These are phyloP conservation scores for Cutaneotrichosporon dermatis DNA, from an alignment of 1,284 basidiomycete genomes.

Conservation along the genomic window DNA sequence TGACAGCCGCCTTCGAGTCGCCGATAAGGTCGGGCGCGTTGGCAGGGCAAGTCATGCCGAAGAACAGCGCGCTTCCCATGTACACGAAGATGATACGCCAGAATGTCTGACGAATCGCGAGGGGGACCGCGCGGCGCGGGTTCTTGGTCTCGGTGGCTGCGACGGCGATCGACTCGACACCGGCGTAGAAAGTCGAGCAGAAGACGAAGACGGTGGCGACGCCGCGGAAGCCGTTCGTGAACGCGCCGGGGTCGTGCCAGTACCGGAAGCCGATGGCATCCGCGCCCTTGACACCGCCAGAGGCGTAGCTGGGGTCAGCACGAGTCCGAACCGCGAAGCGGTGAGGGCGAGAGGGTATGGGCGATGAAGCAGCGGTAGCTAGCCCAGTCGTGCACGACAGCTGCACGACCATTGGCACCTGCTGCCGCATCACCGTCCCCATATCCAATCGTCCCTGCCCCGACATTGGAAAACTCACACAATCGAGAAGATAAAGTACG, in stretches of 20 bases:
- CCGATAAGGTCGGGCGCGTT: constrained; percentile 58
- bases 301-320: constrained; percentile 48
- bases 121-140: constrained; percentile 70
- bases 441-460: too few relatives aligned
- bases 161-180: constrained; percentile 48
- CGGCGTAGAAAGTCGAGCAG: constrained; percentile 22
- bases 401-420: too few relatives aligned
- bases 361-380: too few relatives aligned
- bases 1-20: constrained; percentile 57
- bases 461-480: constrained; percentile 53
- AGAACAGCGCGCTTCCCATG: constrained; percentile 58
- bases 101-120: constrained; percentile 70
- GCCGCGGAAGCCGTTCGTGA: constrained; percentile 37
- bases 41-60: constrained; percentile 72
- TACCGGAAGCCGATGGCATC: constrained; percentile 49
- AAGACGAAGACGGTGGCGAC: constrained; percentile 21
- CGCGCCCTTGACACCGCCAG: constrained; percentile 49
- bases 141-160: constrained; percentile 54
- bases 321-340: neutral
- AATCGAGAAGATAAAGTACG: constrained; percentile 57
- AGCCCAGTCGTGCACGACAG: too few relatives aligned
- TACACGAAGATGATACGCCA: constrained; percentile 70
- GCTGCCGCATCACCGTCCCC: too few relatives aligned
- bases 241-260: constrained; percentile 51
- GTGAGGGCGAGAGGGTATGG: too few relatives aligned